Evolutionary conservation across 495 filamentous ascomycete genomes (phyloP).

Genomic region (Aspergillus steynii): DNA sequence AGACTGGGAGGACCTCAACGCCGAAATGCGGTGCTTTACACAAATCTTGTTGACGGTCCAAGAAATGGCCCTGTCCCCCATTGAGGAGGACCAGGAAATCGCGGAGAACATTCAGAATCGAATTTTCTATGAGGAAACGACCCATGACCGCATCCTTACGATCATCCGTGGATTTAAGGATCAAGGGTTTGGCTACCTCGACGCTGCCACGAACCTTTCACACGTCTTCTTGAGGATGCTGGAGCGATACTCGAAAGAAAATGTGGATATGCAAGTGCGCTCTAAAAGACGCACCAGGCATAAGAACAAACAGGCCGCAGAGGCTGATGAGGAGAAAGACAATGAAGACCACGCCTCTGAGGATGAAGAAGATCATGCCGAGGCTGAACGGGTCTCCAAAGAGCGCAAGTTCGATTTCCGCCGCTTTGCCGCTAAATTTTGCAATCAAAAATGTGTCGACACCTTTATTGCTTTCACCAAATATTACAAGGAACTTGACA

Average conservation of each 20-base stretch:
- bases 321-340: conserved; percentile 32
- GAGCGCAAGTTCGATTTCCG: conserved; percentile 95
- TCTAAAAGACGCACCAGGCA: conserved; percentile 67
- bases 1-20: conserved; percentile 80
- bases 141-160: conserved; percentile 79
- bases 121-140: conserved; percentile 96
- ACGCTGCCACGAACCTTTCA: conserved; percentile 86
- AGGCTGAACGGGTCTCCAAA: conserved; percentile 64
- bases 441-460: conserved; percentile 80
- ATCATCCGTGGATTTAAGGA: conserved; percentile 84
- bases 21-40: conserved; percentile 85
- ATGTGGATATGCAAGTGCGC: conserved; percentile 88
- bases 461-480: conserved; percentile 81
- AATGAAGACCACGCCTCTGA: conserved; percentile 64
- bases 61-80: conserved; percentile 81
- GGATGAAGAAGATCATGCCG: conserved; percentile 65
- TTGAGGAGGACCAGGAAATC: conserved; percentile 95
- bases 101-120: conserved; percentile 96
- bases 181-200: conserved; percentile 90
- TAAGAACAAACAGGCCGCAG: conserved; percentile 63
- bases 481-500: conserved; percentile 79
- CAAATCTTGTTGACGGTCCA: conserved; percentile 84
- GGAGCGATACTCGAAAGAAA: conserved; percentile 91
- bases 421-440: conserved; percentile 77
- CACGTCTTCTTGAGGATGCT: conserved; percentile 92